phyloP scores from a whole-genome alignment of 2,329 filamentous ascomycete species.

The Venturia pyrina region DNA sequence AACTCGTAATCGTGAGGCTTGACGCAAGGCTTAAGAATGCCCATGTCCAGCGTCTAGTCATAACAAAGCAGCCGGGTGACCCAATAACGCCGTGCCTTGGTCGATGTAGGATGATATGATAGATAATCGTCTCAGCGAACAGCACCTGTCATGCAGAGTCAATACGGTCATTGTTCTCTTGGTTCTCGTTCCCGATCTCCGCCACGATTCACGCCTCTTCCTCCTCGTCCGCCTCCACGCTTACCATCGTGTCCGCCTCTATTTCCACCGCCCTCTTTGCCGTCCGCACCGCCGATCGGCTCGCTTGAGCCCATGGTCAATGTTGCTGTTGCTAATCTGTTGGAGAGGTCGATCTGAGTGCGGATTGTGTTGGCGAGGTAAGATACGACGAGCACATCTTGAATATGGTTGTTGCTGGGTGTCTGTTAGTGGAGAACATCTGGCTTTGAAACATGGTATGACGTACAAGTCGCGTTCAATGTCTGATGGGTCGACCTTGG shows the following conservation, averaged over 20 bases:
- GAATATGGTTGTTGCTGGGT: slow-evolving; percentile 88
- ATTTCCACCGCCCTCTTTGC: slow-evolving; percentile 21
- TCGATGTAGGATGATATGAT: slow-evolving; percentile 3
- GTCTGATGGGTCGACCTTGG: slow-evolving; percentile 83
- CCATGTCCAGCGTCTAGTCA: background rate
- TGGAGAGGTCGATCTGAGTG: slow-evolving; percentile 96
- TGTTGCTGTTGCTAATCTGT: slow-evolving; percentile 67
- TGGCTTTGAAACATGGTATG: background rate
- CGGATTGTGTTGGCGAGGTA: slow-evolving; percentile 98
- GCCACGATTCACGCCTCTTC: slow-evolving; percentile 17
- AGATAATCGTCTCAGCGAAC: background rate
- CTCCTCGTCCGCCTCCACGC: slow-evolving; percentile 20
- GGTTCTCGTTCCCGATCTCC: slow-evolving; percentile 14
- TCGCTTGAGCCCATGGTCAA: slow-evolving; percentile 37
- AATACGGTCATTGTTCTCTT: background rate
- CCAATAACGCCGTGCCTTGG: slow-evolving; percentile 4
- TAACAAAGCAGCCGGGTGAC: background rate
- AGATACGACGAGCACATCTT: slow-evolving; percentile 95
- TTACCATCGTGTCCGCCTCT: slow-evolving; percentile 21
- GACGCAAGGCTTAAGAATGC: background rate
- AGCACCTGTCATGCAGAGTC: background rate
- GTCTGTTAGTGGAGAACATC: slow-evolving; percentile 21
- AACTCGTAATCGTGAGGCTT: background rate
- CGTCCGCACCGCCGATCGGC: slow-evolving; percentile 20
- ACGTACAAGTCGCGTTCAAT: slow-evolving; percentile 88